phyloP scores from a whole-genome alignment of 208 protist species.

The Acanthamoeba culbertsoni region DNA sequence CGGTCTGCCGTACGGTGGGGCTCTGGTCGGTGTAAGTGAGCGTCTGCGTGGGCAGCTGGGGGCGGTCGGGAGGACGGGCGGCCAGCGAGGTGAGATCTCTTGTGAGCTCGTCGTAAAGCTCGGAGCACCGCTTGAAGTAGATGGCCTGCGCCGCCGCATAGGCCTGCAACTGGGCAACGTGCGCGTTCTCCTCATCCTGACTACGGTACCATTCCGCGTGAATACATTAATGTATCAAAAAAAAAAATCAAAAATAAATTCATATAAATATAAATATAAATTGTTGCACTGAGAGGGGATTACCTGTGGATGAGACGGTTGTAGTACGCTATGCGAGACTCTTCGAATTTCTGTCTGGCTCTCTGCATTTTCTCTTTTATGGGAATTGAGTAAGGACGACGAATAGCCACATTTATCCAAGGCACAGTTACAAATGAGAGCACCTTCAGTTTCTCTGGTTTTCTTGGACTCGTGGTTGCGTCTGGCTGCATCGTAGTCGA shows the following conservation, averaged over 20 bases:
- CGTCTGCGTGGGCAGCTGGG: not conserved
- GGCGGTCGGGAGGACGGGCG: not conserved
- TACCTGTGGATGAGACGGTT: not conserved
- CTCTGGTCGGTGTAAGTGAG: constrained; percentile 16
- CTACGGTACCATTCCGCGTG: not conserved
- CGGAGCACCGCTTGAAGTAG: not conserved
- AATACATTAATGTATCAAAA: not conserved
- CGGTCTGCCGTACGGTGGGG: not conserved
- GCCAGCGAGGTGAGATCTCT: not conserved
- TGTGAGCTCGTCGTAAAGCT: not conserved
- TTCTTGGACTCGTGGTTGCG: not conserved
- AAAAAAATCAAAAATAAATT: not conserved
- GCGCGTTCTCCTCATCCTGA: constrained; percentile 19
- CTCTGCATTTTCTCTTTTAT: not conserved
- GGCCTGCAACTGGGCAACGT: constrained; percentile 20
- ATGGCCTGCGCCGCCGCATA: constrained; percentile 29
- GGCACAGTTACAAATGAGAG: not conserved
- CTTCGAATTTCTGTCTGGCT: not conserved
- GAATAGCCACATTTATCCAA: not conserved
- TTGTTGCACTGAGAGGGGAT: not conserved
- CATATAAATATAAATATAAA: not conserved
- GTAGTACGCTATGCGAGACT: not conserved
- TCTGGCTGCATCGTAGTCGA: not conserved
- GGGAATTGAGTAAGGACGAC: not conserved
- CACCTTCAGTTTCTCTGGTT: not conserved